phyloP scores from a whole-genome alignment of 2,329 filamentous ascomycete species.

The Penicillium oxalicum region DNA sequence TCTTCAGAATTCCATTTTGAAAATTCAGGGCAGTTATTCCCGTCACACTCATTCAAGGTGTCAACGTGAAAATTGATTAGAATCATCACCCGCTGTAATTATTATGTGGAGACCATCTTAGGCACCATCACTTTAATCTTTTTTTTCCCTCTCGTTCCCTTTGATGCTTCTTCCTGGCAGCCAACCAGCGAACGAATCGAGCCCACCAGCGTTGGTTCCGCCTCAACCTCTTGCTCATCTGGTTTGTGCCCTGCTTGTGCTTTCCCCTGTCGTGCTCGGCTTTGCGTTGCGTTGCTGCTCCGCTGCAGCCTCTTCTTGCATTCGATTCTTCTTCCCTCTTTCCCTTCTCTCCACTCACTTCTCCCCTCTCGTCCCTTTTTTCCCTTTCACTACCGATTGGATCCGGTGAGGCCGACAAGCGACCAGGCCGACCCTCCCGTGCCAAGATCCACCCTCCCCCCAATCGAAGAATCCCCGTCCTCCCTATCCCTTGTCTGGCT shows the following conservation, averaged over 20 bases:
- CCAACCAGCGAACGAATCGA: background rate
- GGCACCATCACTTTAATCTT: background rate
- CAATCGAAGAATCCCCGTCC: background rate
- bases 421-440: conserved; percentile 3
- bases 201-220: background rate
- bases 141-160: background rate
- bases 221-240: background rate
- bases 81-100: too few relatives aligned
- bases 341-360: conserved; percentile 2
- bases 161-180: background rate
- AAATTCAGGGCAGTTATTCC: too few relatives aligned
- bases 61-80: too few relatives aligned
- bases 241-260: background rate
- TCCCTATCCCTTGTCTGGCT: background rate
- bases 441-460: conserved; percentile 17
- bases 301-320: background rate
- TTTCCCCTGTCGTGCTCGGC: background rate
- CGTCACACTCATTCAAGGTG: too few relatives aligned
- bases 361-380: conserved; percentile 1
- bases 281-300: background rate
- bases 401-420: conserved; percentile 12
- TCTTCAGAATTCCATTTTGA: too few relatives aligned
- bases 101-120: background rate
- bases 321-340: conserved; percentile 7
- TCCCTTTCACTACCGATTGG: conserved; percentile 10